Percentiles rank a stretch among this genome's conserved stretches.
These are phyloP conservation scores for Teratosphaeria viscida DNA, from an alignment of 2,329 filamentous ascomycete species.

Conservation along the genomic window DNA sequence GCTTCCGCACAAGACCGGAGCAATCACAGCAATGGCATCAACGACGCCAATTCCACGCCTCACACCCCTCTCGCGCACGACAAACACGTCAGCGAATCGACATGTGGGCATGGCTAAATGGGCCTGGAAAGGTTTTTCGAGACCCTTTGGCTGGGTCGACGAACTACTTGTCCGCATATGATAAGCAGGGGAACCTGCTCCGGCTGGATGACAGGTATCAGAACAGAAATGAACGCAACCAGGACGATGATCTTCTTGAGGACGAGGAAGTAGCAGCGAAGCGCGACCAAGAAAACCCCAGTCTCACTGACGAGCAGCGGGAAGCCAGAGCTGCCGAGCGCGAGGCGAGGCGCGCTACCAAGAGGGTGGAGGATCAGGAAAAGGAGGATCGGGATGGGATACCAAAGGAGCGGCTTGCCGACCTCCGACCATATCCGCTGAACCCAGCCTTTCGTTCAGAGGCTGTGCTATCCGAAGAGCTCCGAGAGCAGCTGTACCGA, in stretches of 20 bases:
- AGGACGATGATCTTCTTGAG: slow-evolving; percentile 6
- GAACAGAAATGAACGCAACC: slow-evolving; percentile 15
- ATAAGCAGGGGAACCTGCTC: slow-evolving; percentile 38
- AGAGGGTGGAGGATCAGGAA: slow-evolving; percentile 11
- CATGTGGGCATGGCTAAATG: slow-evolving; percentile 51
- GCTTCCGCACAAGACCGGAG: slow-evolving; percentile 15
- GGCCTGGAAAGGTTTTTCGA: slow-evolving; percentile 40
- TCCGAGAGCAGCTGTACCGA: slow-evolving; percentile 63
- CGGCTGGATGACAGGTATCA: slow-evolving; percentile 19
- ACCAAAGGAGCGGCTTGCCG: slow-evolving; percentile 15
- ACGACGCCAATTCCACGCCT: slow-evolving; percentile 11
- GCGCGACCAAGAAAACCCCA: slow-evolving; percentile 6
- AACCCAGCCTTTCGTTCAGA: slow-evolving; percentile 63
- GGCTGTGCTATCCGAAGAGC: slow-evolving; percentile 60
- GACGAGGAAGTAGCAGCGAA: slow-evolving; percentile 17
- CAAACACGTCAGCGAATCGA: slow-evolving; percentile 35
- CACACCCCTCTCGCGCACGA: slow-evolving; percentile 24
- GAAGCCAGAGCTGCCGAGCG: slow-evolving; percentile 1
- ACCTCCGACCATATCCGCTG: slow-evolving; percentile 56
- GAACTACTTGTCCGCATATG: slow-evolving; percentile 47
- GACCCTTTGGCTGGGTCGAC: slow-evolving; percentile 40
- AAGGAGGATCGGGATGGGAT: slow-evolving; percentile 11
- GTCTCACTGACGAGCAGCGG: slow-evolving; percentile 5
- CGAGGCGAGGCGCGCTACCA: neutral
- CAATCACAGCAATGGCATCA: neutral